Evolutionary conservation across 2,329 filamentous ascomycete species (phyloP).

Genomic region (Cordyceps farinosa): DNA sequence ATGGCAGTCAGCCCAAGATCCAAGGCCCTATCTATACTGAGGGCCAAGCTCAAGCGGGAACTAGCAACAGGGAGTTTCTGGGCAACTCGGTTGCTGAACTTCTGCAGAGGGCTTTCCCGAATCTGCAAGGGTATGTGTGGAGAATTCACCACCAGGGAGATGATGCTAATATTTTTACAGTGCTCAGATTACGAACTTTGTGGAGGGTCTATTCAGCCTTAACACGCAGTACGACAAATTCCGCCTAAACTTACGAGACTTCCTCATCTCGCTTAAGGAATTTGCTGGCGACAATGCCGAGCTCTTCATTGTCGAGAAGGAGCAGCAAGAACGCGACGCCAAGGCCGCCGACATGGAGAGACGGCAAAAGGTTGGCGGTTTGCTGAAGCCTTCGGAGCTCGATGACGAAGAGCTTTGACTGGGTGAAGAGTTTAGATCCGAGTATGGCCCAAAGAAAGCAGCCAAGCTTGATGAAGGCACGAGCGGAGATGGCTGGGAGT

Average conservation of each 20-base stretch:
- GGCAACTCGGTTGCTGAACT: slow-evolving; percentile 81
- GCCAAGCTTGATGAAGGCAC: slow-evolving; percentile 27
- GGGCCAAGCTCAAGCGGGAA: slow-evolving; percentile 79
- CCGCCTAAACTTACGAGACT: slow-evolving; percentile 93
- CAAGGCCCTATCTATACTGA: slow-evolving; percentile 84
- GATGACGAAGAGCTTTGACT: slow-evolving; percentile 92
- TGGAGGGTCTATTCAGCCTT: slow-evolving; percentile 80
- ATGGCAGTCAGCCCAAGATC: slow-evolving; percentile 73
- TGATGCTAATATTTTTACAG: slow-evolving; percentile 47
- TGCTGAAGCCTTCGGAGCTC: slow-evolving; percentile 96
- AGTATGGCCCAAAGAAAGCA: slow-evolving; percentile 45
- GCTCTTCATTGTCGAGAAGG: slow-evolving; percentile 89
- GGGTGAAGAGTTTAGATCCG: slow-evolving; percentile 60
- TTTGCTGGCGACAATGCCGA: slow-evolving; percentile 95
- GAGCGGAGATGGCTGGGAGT: slow-evolving; percentile 58
- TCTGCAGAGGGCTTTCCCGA: slow-evolving; percentile 86
- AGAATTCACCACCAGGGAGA: background rate
- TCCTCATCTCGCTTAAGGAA: slow-evolving; percentile 95
- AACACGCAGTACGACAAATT: slow-evolving; percentile 92
- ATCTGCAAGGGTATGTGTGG: slow-evolving; percentile 74
- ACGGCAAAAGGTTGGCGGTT: slow-evolving; percentile 88
- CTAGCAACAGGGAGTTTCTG: slow-evolving; percentile 86
- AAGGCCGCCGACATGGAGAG: slow-evolving; percentile 87
- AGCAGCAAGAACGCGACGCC: slow-evolving; percentile 81
- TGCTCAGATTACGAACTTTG: slow-evolving; percentile 83